Evolutionary conservation across 371 early-diverging fungal species (phyloP).

Genomic region (Mucor racemosus): DNA sequence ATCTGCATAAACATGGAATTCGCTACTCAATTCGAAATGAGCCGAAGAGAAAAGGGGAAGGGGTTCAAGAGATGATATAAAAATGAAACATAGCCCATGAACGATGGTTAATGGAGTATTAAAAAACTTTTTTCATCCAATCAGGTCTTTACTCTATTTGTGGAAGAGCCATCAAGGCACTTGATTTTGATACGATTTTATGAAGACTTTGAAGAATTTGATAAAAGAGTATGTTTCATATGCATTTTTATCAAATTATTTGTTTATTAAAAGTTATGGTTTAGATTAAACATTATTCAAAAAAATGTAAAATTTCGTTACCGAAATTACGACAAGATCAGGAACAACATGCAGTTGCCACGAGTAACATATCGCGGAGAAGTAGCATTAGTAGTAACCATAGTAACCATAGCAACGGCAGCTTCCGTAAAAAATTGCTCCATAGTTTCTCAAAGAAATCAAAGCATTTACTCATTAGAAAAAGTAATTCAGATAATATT

Average conservation of each 20-base stretch:
- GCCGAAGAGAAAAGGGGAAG: neutral
- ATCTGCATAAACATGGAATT: neutral
- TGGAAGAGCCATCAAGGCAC: conserved; percentile 53
- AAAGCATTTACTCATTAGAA: conserved; percentile 20
- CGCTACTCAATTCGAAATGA: neutral
- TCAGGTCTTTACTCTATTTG: conserved; percentile 62
- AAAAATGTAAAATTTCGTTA: conserved; percentile 34
- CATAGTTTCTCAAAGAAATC: conserved; percentile 29
- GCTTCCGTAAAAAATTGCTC: conserved; percentile 25
- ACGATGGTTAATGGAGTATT: conserved; percentile 5
- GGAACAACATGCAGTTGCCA: conserved; percentile 3
- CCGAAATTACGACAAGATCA: conserved; percentile 26
- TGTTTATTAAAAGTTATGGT: neutral
- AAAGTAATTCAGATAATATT: conserved; percentile 48
- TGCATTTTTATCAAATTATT: neutral
- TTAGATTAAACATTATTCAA: conserved; percentile 39
- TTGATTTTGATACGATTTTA: conserved; percentile 59
- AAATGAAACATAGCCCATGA: conserved; percentile 26
- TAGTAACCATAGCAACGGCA: conserved; percentile 13
- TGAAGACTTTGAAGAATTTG: conserved; percentile 64
- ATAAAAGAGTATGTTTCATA: conserved; percentile 53
- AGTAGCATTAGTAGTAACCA: conserved; percentile 5
- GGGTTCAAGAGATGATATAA: conserved; percentile 3
- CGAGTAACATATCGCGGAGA: neutral
- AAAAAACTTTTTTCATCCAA: conserved; percentile 21